Percentiles rank a stretch among this genome's conserved stretches.
Evolutionary conservation across 1,284 basidiomycete species (phyloP).

Genomic region (Sanghuangporus sanghuang): DNA sequence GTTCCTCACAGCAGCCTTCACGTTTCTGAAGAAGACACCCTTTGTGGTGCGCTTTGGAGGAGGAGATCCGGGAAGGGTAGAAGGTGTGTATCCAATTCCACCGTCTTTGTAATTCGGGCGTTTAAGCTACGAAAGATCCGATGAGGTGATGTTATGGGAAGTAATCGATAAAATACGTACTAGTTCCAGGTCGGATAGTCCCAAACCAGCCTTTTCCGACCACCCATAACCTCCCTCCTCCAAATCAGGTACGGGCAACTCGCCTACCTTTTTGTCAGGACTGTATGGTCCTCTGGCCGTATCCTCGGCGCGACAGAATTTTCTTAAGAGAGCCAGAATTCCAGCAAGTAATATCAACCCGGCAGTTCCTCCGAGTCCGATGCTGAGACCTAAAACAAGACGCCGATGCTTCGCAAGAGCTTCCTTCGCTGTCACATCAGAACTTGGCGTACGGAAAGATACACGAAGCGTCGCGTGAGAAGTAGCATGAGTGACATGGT

Average conservation of each 20-base stretch:
- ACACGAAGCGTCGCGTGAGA: slow-evolving; percentile 61
- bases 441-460: slow-evolving; percentile 35
- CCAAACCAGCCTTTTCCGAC: slow-evolving; percentile 27
- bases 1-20: slow-evolving; percentile 6
- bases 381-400: slow-evolving; percentile 51
- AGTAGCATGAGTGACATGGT: slow-evolving; percentile 59
- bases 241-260: background rate
- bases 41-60: slow-evolving; percentile 6
- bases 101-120: slow-evolving; percentile 3
- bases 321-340: slow-evolving; percentile 48
- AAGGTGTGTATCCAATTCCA: slow-evolving; percentile 9
- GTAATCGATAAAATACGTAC: slow-evolving; percentile 21
- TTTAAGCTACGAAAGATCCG: background rate
- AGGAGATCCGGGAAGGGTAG: slow-evolving; percentile 8
- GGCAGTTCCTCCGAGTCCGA: slow-evolving; percentile 60
- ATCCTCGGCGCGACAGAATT: slow-evolving; percentile 51
- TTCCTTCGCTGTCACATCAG: slow-evolving; percentile 27
- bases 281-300: slow-evolving; percentile 33
- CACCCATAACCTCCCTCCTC: slow-evolving; percentile 21
- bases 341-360: slow-evolving; percentile 50
- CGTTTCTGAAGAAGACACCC: slow-evolving; percentile 10
- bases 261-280: background rate
- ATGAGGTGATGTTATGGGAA: background rate
- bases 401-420: slow-evolving; percentile 25
- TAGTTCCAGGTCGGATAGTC: slow-evolving; percentile 15